These are phyloP conservation scores for Daldinia sp. DNA, from an alignment of 2,329 filamentous ascomycete genomes.

Conservation along the genomic window DNA sequence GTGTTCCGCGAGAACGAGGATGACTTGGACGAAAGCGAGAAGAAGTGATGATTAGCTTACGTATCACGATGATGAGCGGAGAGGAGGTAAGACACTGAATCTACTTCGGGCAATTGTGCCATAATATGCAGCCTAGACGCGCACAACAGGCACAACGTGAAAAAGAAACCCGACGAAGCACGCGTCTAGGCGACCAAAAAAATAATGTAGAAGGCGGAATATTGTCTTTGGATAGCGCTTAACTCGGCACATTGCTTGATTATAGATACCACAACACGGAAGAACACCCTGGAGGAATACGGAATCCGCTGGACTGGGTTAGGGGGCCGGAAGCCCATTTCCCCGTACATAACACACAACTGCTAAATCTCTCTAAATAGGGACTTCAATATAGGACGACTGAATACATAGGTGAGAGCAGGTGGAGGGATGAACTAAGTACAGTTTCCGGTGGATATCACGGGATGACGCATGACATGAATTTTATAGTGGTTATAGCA, in stretches of 20 bases:
- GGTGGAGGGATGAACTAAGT: background rate
- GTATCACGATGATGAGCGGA: background rate
- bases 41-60: constrained; percentile 21
- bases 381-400: background rate
- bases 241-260: background rate
- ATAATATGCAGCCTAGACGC: background rate
- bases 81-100: background rate
- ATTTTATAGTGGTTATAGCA: background rate
- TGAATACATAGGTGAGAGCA: background rate
- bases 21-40: constrained; percentile 31
- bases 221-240: background rate
- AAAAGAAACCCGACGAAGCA: background rate
- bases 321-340: background rate
- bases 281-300: background rate
- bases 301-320: background rate
- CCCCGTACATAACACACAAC: background rate
- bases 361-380: background rate
- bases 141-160: background rate
- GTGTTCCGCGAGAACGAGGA: constrained; percentile 41
- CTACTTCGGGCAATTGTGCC: background rate
- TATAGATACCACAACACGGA: constrained; percentile 26
- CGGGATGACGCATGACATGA: background rate
- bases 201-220: background rate
- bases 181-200: background rate
- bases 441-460: background rate